These are phyloP conservation scores for Cudoniella acicularis DNA, from an alignment of 495 filamentous ascomycete genomes.

Conservation along the genomic window DNA sequence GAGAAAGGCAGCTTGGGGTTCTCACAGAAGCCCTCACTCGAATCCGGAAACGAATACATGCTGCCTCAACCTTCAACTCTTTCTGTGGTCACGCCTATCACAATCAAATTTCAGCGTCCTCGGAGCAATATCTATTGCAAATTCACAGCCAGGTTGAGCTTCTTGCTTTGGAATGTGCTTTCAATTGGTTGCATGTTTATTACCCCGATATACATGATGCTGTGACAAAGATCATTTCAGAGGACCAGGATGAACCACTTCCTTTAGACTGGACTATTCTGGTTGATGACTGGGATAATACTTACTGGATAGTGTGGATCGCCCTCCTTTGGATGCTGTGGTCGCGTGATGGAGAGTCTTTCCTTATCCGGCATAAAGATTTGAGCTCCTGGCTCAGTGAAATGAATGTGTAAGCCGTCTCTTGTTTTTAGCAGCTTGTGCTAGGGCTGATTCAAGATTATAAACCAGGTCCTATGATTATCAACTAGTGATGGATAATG, in stretches of 20 bases:
- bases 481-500: too few relatives aligned
- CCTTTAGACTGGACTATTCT: conserved; percentile 21
- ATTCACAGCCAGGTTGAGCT: conserved; percentile 2
- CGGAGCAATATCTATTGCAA: background rate
- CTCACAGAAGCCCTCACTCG: background rate
- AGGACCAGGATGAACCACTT: conserved; percentile 19
- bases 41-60: background rate
- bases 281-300: conserved; percentile 20
- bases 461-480: conserved; percentile 3
- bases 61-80: background rate
- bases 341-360: conserved; percentile 7
- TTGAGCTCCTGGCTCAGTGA: conserved; percentile 1
- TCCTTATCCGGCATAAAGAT: background rate
- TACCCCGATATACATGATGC: conserved; percentile 1
- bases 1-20: conserved; percentile 5
- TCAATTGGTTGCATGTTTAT: conserved; percentile 2
- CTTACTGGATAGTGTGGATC: conserved; percentile 22
- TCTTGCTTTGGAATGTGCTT: conserved; percentile 18
- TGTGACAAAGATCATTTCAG: conserved; percentile 9
- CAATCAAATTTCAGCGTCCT: background rate
- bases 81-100: background rate
- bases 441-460: too few relatives aligned
- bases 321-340: conserved; percentile 15
- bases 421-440: background rate
- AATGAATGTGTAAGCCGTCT: conserved; percentile 3